Percentiles rank a stretch among this genome's conserved stretches.
Evolutionary conservation across 345 rosid genomes (phyloP).

Genomic region (Isatis tinctoria): DNA sequence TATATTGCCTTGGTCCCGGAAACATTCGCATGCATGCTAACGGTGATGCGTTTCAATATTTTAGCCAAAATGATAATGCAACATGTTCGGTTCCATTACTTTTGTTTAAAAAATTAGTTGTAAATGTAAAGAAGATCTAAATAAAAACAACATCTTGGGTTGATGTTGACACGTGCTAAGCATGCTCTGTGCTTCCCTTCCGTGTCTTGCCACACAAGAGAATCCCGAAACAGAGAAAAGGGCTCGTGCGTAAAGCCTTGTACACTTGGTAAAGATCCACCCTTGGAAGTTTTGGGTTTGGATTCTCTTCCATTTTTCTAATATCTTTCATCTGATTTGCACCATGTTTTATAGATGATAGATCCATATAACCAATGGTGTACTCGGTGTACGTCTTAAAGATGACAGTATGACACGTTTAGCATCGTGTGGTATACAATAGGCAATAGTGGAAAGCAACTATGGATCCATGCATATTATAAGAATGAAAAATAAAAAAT

Average conservation of each 20-base stretch:
- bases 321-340: not conserved
- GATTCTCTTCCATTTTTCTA: conserved; percentile 7
- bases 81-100: not conserved
- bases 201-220: not conserved
- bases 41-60: conserved; percentile 1
- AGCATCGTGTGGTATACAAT: not conserved
- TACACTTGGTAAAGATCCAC: conserved; percentile 14
- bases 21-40: not conserved
- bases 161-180: conserved; percentile 25
- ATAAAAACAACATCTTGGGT: not conserved
- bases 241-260: not conserved
- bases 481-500: not conserved
- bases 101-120: not conserved
- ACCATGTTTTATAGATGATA: not conserved
- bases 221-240: conserved; percentile 7
- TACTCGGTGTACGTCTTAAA: not conserved
- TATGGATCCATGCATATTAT: not conserved
- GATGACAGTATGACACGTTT: not conserved
- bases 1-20: not conserved
- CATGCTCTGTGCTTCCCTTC: conserved; percentile 17
- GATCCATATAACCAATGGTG: not conserved
- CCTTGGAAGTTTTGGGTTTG: not conserved
- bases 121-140: not conserved
- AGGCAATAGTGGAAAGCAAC: not conserved
- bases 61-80: not conserved